Conservation (phyloP, 2,329 filamentous ascomycete genomes). For the Ceratocystis papillata region DNA sequence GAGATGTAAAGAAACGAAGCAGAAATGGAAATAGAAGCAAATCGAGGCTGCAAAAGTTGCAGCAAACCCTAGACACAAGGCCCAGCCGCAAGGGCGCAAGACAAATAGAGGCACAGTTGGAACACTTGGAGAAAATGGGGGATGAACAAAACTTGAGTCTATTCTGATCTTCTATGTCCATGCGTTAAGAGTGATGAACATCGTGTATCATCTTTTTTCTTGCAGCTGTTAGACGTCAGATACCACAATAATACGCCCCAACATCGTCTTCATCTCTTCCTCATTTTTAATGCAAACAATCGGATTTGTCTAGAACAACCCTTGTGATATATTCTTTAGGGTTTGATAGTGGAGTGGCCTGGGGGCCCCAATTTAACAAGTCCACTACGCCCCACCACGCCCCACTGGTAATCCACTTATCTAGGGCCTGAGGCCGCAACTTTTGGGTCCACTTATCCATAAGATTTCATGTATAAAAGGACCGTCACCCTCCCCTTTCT, state of each 20-base stretch:
- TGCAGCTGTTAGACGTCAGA: no score
- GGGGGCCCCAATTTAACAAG: neutral
- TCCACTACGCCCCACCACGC: neutral
- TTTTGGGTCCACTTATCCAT: conserved; percentile 2
- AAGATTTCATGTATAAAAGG: conserved; percentile 5
- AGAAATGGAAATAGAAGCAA: neutral
- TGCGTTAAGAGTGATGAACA: neutral
- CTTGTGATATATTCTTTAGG: neutral
- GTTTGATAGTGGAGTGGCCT: neutral
- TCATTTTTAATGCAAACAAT: neutral
- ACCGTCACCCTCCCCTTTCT: neutral
- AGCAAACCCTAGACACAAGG: neutral
- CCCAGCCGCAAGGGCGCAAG: neutral
- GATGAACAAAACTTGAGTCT: neutral
- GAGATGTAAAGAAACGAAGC: neutral
- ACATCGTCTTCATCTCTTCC: no score
- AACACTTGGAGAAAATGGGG: neutral
- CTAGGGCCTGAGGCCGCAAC: conserved; percentile 8
- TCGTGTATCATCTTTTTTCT: neutral
- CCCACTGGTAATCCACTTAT: neutral
- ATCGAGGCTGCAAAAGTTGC: neutral
- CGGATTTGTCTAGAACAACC: neutral
- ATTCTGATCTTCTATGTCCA: neutral
- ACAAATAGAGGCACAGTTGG: neutral
- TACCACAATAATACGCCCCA: no score